Conservation (phyloP, 1,139 yeast genomes). For the Geotrichum fermentans region DNA sequence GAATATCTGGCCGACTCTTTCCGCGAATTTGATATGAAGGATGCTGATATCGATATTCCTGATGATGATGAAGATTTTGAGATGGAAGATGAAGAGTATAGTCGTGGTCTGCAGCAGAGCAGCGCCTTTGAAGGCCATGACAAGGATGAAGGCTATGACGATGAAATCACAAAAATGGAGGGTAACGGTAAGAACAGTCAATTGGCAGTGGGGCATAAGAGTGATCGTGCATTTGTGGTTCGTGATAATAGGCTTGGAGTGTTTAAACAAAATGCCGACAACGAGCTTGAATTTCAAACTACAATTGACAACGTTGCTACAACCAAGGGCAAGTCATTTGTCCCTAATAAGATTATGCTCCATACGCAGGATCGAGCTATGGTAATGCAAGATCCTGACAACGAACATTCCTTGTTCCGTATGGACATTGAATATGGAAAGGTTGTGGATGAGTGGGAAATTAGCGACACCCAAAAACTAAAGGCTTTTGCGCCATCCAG, state of each 20-base stretch:
- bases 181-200: slow-evolving; percentile 49
- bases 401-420: slow-evolving; percentile 49
- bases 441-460: slow-evolving; percentile 77
- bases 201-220: slow-evolving; percentile 64
- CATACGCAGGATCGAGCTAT: slow-evolving; percentile 68
- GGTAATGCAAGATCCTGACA: slow-evolving; percentile 54
- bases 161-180: slow-evolving; percentile 34
- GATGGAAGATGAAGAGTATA: slow-evolving; percentile 30
- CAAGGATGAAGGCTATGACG: slow-evolving; percentile 35
- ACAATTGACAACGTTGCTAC: slow-evolving; percentile 58
- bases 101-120: slow-evolving; percentile 12
- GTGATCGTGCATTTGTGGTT: slow-evolving; percentile 70
- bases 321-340: slow-evolving; percentile 49
- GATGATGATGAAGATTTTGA: slow-evolving; percentile 22
- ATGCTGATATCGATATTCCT: slow-evolving; percentile 38
- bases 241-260: slow-evolving; percentile 80
- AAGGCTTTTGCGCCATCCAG: slow-evolving; percentile 61
- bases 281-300: slow-evolving; percentile 56
- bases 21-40: slow-evolving; percentile 38
- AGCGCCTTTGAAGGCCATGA: slow-evolving; percentile 29
- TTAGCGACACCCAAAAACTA: slow-evolving; percentile 43
- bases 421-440: slow-evolving; percentile 78
- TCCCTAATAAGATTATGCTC: slow-evolving; percentile 65
- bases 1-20: slow-evolving; percentile 50
- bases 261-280: slow-evolving; percentile 54